These are phyloP conservation scores for Chrysanthemum makinoi DNA, from an alignment of 129 eudicot genomes.

Conservation along the genomic window DNA sequence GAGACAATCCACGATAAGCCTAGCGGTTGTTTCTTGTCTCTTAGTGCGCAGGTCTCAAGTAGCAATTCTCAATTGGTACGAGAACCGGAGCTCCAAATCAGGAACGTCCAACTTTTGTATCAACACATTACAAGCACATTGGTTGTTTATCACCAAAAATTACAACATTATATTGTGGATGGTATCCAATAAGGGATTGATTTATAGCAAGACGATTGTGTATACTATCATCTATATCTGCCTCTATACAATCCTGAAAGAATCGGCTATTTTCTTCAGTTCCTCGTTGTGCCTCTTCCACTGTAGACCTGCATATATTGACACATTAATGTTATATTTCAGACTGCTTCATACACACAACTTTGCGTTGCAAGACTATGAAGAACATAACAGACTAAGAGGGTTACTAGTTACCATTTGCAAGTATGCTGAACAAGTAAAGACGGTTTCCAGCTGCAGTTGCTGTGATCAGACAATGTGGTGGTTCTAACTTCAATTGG, in stretches of 20 bases:
- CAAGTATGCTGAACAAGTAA: conserved; percentile 77
- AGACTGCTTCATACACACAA: no score
- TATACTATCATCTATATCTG: neutral
- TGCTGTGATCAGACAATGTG: conserved; percentile 83
- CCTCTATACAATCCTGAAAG: conserved; percentile 70
- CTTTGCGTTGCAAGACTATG: neutral
- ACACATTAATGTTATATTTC: conserved; percentile 1
- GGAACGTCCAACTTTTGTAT: no score
- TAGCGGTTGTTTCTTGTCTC: no score
- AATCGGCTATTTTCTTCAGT: conserved; percentile 72
- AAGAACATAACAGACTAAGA: neutral
- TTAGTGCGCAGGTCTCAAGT: no score
- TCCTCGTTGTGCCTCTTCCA: conserved; percentile 91
- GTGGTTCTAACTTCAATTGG: conserved; percentile 89
- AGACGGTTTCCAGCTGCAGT: conserved; percentile 97
- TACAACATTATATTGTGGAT: neutral
- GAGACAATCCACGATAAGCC: no score
- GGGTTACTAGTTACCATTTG: conserved; percentile 50
- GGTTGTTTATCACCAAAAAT: conserved; percentile 6
- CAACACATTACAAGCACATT: conserved; percentile 12
- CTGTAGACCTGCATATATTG: conserved; percentile 64
- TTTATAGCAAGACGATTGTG: conserved; percentile 4
- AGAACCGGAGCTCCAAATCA: no score
- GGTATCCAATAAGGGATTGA: conserved; percentile 3
- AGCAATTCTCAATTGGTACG: no score